These are phyloP conservation scores for Kregervanrija delftensis DNA, from an alignment of 805 yeast species.

Conservation along the genomic window DNA sequence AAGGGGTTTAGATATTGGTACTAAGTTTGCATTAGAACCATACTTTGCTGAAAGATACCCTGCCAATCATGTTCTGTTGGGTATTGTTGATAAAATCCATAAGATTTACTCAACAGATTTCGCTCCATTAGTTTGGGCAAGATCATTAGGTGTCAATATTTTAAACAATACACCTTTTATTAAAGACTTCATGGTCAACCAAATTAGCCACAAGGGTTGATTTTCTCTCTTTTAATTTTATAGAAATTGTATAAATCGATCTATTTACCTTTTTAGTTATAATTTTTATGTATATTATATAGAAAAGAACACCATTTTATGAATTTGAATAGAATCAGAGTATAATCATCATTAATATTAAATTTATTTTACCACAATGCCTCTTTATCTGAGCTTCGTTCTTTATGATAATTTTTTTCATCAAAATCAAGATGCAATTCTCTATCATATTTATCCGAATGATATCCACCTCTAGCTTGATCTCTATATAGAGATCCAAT, in stretches of 20 bases:
- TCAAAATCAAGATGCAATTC: no score
- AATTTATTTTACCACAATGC: no score
- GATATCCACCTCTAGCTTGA: no score
- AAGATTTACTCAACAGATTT: constrained; percentile 74
- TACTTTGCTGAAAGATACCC: constrained; percentile 82
- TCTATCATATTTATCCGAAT: no score
- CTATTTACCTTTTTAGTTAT: neutral
- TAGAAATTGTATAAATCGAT: no score
- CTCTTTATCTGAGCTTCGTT: no score
- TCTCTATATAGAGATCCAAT: no score
- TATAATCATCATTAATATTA: no score
- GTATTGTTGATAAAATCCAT: constrained; percentile 87
- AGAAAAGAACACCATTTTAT: neutral
- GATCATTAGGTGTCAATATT: constrained; percentile 70
- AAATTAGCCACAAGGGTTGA: constrained; percentile 25
- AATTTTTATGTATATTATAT: no score
- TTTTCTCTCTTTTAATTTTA: neutral
- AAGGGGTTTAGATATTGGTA: constrained; percentile 87
- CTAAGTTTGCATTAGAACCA: constrained; percentile 72
- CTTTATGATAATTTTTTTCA: no score
- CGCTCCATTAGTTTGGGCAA: constrained; percentile 63
- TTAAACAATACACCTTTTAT: constrained; percentile 58
- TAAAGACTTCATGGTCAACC: constrained; percentile 63
- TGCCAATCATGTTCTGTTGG: constrained; percentile 70
- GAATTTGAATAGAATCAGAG: neutral